Evolutionary conservation across 2,329 filamentous ascomycete species (phyloP), one percentile per base, ranked within the genome.

Genomic region (Phaeosphaeriaceae sp.): DNA sequence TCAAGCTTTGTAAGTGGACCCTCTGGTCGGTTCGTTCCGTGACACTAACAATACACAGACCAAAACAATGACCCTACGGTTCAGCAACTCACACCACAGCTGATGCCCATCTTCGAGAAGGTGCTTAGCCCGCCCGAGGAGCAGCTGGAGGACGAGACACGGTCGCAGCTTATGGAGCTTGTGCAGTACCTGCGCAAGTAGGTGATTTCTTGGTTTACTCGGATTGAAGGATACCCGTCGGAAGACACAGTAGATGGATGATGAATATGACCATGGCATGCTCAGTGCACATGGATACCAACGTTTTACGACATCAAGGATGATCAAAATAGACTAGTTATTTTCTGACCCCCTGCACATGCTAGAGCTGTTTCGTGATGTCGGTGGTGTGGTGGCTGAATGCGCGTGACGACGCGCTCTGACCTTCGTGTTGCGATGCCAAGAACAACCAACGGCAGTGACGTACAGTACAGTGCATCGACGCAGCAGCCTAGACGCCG

Each of bases 121-220:
- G 91, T 93, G 19, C 83, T 94, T 55, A 82, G 84, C 57, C 84
- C 87, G 48, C 90, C 91, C 1, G 85, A 90, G 77, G 90, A 91
- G 59, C 91, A 95, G 81, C 83, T 95, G 44, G 89, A 90, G 70
- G 83, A 86, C 9, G 88, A 90, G 79, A 92, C 89, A 10, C 86
- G 90, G 58, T 80, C 83, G 62, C 83, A 89, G 70, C 82, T 94
- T 46, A 81, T 86, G 68, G 84, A 88, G 73, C 85, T 90, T 53
- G 88, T 91, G 51, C 77, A 81, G 67, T 84, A 81, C 63, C 68
- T 83, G 63, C 76, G 79, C 60, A 79, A 76, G 63, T 75, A 76
- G 54, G 53, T 51, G 54, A 50, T 57, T 57, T 61, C 52, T 63
- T 63, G 60, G 61, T 56, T 61, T 62, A 51, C 48, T 57, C 52